Evolutionary conservation across 495 filamentous ascomycete species (phyloP).

Genomic region (Aspergillus hancockii): DNA sequence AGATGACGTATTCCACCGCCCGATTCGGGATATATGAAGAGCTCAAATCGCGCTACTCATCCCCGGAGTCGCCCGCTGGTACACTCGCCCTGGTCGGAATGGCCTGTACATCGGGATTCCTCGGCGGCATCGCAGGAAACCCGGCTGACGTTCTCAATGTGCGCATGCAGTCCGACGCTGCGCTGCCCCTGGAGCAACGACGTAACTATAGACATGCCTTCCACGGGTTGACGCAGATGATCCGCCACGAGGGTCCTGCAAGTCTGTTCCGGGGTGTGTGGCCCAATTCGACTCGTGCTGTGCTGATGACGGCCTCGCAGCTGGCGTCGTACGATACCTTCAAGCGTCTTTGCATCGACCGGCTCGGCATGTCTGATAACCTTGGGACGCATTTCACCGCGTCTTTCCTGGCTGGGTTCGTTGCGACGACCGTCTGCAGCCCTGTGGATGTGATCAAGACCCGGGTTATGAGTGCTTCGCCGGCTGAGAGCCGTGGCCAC

Average conservation of each 20-base stretch:
- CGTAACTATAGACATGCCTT: conserved; percentile 89
- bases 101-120: conserved; percentile 78
- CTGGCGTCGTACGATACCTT: conserved; percentile 90
- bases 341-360: conserved; percentile 72
- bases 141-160: conserved; percentile 96
- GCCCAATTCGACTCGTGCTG: conserved; percentile 86
- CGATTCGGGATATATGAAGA: conserved; percentile 95
- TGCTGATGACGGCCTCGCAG: conserved; percentile 92
- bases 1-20: conserved; percentile 88
- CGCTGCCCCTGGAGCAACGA: conserved; percentile 69
- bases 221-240: conserved; percentile 84
- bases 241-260: conserved; percentile 69
- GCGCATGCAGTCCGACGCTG: conserved; percentile 94
- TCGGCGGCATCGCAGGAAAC: conserved; percentile 90
- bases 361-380: conserved; percentile 71
- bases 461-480: conserved; percentile 77
- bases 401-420: conserved; percentile 83
- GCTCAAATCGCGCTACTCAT: conserved; percentile 70
- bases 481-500: conserved; percentile 52
- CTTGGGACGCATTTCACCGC: conserved; percentile 85
- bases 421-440: conserved; percentile 91
- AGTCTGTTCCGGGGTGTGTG: conserved; percentile 85
- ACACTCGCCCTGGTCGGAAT: conserved; percentile 76
- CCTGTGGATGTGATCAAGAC: conserved; percentile 99
- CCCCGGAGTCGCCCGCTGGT: conserved; percentile 50